These are phyloP conservation scores for Skeletonema potamos DNA, from an alignment of 108 stramenopile genomes.

Conservation along the genomic window DNA sequence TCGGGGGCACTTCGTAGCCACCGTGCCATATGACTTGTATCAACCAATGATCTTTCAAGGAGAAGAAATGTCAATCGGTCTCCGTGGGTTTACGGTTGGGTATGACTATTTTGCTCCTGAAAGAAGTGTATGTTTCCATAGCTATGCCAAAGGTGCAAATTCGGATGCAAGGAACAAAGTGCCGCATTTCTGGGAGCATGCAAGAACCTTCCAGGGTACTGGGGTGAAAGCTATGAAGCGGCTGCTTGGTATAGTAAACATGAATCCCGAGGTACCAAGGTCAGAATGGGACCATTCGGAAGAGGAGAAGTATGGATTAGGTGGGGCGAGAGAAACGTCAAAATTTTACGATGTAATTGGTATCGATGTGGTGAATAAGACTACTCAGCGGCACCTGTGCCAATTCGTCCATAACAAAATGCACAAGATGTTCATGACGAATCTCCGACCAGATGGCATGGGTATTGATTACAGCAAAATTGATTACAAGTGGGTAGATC, in stretches of 20 bases:
- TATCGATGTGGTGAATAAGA: conserved; percentile 48
- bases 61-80: conserved; percentile 60
- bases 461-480: conserved; percentile 48
- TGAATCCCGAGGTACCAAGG: conserved; percentile 48
- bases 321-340: conserved; percentile 33
- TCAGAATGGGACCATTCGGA: conserved; percentile 49
- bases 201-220: conserved; percentile 30
- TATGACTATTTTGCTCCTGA: conserved; percentile 67
- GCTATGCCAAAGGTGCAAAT: conserved; percentile 48
- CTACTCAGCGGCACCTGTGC: conserved; percentile 43
- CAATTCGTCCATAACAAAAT: conserved; percentile 50
- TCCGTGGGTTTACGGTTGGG: conserved; percentile 59
- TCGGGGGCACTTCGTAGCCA: conserved; percentile 51
- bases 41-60: conserved; percentile 68
- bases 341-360: conserved; percentile 52
- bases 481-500: conserved; percentile 42
- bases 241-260: conserved; percentile 53
- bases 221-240: conserved; percentile 52
- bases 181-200: conserved; percentile 49
- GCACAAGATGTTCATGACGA: conserved; percentile 42
- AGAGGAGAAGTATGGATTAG: conserved; percentile 54
- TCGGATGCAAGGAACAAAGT: conserved; percentile 36
- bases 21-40: conserved; percentile 56
- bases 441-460: conserved; percentile 46
- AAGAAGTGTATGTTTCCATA: conserved; percentile 57